These are phyloP conservation scores for Kwoniella dejecticola DNA, from an alignment of 768 basidiomycete species.

Conservation along the genomic window DNA sequence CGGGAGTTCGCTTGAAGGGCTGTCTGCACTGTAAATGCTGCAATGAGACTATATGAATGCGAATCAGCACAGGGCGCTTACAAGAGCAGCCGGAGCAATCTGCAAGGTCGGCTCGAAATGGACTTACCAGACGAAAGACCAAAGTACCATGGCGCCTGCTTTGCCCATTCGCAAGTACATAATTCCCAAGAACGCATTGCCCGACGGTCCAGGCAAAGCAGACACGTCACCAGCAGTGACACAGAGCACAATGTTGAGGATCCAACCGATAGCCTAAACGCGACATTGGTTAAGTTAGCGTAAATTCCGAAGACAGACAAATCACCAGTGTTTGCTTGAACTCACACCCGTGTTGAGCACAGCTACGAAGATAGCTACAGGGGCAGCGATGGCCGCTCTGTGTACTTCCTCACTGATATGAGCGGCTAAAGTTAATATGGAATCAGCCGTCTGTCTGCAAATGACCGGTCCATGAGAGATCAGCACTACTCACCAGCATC, in stretches of 20 bases:
- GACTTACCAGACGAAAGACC: slow-evolving; percentile 61
- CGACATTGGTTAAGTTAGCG: background rate
- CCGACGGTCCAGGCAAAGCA: slow-evolving; percentile 69
- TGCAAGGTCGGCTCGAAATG: too few species aligned
- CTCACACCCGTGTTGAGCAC: slow-evolving; percentile 56
- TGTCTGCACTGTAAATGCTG: slow-evolving; percentile 77
- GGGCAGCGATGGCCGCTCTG: slow-evolving; percentile 56
- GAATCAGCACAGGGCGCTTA: background rate
- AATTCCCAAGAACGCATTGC: slow-evolving; percentile 76
- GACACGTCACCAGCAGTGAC: slow-evolving; percentile 68
- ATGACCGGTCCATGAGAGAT: background rate
- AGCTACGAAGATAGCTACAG: slow-evolving; percentile 57
- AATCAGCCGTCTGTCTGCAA: background rate
- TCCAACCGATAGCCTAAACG: slow-evolving; percentile 65
- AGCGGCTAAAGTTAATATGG: slow-evolving; percentile 49
- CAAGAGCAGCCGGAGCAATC: too few species aligned
- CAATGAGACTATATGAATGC: slow-evolving; percentile 67
- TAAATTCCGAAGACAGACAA: too few species aligned
- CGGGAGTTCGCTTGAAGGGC: slow-evolving; percentile 79
- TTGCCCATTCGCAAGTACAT: slow-evolving; percentile 76
- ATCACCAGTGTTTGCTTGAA: background rate
- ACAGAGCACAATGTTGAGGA: slow-evolving; percentile 83
- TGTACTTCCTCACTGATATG: slow-evolving; percentile 58
- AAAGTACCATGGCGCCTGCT: slow-evolving; percentile 72
- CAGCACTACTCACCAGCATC: slow-evolving; percentile 16